Conservation (phyloP, 768 basidiomycete species). For the Pleurotus pulmonarius region DNA sequence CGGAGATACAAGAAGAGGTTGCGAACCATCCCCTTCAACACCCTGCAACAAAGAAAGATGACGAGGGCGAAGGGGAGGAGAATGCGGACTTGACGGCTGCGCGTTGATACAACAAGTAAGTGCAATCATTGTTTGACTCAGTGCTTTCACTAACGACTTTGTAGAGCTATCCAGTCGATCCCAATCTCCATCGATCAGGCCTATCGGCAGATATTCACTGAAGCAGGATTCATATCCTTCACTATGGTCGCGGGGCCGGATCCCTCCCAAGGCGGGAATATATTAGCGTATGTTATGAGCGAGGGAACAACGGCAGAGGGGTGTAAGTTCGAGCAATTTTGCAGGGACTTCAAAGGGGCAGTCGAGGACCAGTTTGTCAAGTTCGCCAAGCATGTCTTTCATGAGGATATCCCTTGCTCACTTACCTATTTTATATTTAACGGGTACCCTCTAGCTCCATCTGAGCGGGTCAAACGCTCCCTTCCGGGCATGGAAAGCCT, state of each 20-base stretch:
- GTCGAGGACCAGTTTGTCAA: not conserved
- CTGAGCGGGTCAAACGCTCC: no score
- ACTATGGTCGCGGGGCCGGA: not conserved
- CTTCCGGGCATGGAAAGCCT: no score
- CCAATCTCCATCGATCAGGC: not conserved
- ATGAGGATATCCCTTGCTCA: no score
- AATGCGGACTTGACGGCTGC: not conserved
- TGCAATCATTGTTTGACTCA: not conserved
- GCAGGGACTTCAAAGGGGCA: not conserved
- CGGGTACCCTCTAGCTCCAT: no score
- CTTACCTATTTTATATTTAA: no score
- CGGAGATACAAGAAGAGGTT: no score
- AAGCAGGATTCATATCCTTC: not conserved
- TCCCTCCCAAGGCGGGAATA: not conserved
- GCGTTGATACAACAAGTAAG: not conserved
- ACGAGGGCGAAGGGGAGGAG: no score
- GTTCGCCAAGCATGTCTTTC: not conserved
- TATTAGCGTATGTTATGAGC: not conserved
- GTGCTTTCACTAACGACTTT: not conserved
- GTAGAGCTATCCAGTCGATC: not conserved
- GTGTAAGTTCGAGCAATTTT: not conserved
- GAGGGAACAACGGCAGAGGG: not conserved
- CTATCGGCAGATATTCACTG: not conserved
- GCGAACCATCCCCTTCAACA: no score
- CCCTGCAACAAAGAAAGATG: no score